Evolutionary conservation across 164 flowering plant genomes (phyloP), one percentile per base, ranked within the genome.

Genomic region (Euptelea pleiosperma): DNA sequence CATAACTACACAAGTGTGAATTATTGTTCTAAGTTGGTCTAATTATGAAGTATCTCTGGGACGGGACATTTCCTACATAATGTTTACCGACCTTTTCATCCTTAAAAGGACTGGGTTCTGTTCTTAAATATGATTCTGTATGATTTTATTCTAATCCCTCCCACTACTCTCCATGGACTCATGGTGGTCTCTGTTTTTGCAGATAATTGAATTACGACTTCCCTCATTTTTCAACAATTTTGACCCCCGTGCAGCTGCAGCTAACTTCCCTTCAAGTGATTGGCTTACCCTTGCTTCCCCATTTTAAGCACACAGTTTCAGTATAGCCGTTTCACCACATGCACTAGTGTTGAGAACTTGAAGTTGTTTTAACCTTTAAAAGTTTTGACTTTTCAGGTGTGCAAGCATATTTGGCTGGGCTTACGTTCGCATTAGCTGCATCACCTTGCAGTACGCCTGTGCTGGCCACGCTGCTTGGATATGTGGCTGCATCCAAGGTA

Each of bases 371-470:
- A 31, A 57, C 3, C 22, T 51, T 39, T 30, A 28, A 18, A 34
- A 34, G 30, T 2, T 30, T 45, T 43, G 52, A 31, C 1, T 49
- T 46, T 25, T 42, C 62, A 93, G 97, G 98, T 72, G 96, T 89
- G 60, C 98, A 92, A 79, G 96, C 97, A 50, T 92, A 92, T 70
- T 65, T 89, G 66, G 97, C 98, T 60, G 98, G 98, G 46, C 94
- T 92, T 26, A 82, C 98, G 37, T 92, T 92, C 79, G 97, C 98
- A 57, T 73, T 93, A 57, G 98, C 97, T 65, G 98, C 98, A 47
- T 90, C 98, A 21, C 97, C 97, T 55, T 90, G 98, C 71, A 87
- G 98, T 61, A 89, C 96, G 26, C 98, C 96, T 19, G 96, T 89
- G 30, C 76, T 92, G 53, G 96, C 96, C 18, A 81, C 96, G 66